Evolutionary conservation across 345 rosid species (phyloP).

Genomic region (Citrus glauca): DNA sequence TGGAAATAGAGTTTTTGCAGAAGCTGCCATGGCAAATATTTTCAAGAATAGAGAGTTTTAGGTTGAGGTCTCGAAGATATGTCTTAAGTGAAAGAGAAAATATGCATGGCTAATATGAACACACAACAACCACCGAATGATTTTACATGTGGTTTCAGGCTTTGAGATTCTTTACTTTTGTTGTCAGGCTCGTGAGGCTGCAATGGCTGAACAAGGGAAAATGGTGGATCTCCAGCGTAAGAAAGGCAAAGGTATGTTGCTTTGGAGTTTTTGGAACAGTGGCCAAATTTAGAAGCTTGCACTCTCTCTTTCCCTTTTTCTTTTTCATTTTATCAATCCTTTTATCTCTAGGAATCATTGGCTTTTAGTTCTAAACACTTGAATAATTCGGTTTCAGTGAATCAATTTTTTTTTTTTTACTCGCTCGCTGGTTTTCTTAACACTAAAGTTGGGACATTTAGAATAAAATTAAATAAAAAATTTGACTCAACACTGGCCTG

Average conservation of each 20-base stretch:
- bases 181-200: conserved; percentile 91
- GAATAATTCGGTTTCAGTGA: neutral
- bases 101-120: no score
- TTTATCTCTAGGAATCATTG: neutral
- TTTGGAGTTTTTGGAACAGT: neutral
- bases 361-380: neutral
- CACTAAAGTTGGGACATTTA: neutral
- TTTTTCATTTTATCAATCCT: neutral
- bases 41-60: neutral
- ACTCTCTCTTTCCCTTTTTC: neutral
- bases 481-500: no score
- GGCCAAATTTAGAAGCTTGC: conserved; percentile 2
- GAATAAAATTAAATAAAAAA: neutral
- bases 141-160: neutral
- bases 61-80: neutral
- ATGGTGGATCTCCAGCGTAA: conserved; percentile 88
- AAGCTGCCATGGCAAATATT: neutral
- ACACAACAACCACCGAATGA: neutral
- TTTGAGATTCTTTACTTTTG: neutral
- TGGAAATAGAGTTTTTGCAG: neutral
- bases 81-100: neutral
- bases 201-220: conserved; percentile 82
- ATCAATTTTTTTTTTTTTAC: neutral
- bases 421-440: neutral
- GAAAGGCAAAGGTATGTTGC: conserved; percentile 79